A percentile compares a stretch with the other conserved stretches of the same genome.
These are phyloP conservation scores for Podospora australis DNA, from an alignment of 495 filamentous ascomycete species.

Conservation along the genomic window DNA sequence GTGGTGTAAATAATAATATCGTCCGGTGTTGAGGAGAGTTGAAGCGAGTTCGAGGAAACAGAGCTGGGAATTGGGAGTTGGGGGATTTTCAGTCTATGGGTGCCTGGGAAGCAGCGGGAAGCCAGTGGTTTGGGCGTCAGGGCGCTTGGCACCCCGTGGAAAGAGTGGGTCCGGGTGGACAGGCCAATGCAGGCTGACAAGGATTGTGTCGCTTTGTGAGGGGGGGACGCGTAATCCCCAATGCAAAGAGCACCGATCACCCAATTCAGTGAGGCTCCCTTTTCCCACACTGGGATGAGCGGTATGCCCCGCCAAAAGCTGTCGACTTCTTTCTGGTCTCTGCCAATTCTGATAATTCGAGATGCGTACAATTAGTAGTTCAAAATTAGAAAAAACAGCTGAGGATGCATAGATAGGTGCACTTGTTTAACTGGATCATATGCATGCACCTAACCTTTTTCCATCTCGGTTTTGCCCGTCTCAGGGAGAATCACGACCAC, in stretches of 20 bases:
- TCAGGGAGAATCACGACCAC: no score
- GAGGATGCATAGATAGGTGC: no score
- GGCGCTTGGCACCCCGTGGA: slow-evolving; percentile 22
- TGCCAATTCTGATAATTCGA: no score
- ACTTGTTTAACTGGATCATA: no score
- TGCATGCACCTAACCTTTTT: no score
- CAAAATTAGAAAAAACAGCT: no score
- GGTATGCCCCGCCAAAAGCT: slow-evolving; percentile 13
- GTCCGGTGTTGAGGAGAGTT: no score
- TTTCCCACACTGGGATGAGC: slow-evolving; percentile 11
- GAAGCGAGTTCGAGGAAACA: slow-evolving; percentile 5
- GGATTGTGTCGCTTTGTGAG: slow-evolving; percentile 17
- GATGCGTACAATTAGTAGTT: no score
- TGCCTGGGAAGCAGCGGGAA: slow-evolving; percentile 17
- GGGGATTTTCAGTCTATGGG: slow-evolving; percentile 30
- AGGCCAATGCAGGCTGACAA: slow-evolving; percentile 21
- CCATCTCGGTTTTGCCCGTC: no score
- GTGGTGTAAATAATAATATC: not conserved
- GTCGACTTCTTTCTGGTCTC: no score
- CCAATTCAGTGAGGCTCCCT: slow-evolving; percentile 9
- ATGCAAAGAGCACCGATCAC: slow-evolving; percentile 19
- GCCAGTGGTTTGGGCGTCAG: slow-evolving; percentile 13
- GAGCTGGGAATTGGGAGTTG: slow-evolving; percentile 16
- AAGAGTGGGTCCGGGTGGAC: slow-evolving; percentile 25
- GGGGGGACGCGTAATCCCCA: slow-evolving; percentile 40